These are phyloP conservation scores for Coriaria nepalensis DNA, from an alignment of 306 rosid genomes.

Conservation along the genomic window DNA sequence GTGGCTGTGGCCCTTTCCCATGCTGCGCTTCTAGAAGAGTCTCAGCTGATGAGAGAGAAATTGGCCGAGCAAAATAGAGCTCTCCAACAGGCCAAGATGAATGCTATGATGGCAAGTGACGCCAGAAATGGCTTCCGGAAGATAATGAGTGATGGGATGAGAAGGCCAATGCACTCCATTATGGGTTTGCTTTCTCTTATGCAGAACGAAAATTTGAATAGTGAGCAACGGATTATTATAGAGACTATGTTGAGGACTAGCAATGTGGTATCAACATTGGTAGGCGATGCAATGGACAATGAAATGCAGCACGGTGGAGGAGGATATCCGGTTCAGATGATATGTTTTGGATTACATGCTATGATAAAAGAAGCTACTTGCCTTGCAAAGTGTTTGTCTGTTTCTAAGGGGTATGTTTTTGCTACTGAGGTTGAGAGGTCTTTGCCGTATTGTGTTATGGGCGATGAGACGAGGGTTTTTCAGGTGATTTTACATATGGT, in stretches of 20 bases:
- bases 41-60: slow-evolving; percentile 93
- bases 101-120: slow-evolving; percentile 98
- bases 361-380: slow-evolving; percentile 93
- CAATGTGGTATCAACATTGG: slow-evolving; percentile 74
- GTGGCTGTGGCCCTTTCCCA: slow-evolving; percentile 98
- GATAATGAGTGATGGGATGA: slow-evolving; percentile 98
- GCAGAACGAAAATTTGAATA: slow-evolving; percentile 53
- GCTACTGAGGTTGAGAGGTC: slow-evolving; percentile 67
- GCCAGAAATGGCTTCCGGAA: slow-evolving; percentile 83
- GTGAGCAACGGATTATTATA: slow-evolving; percentile 63
- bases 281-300: slow-evolving; percentile 85
- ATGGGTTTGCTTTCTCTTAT: slow-evolving; percentile 83
- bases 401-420: slow-evolving; percentile 58
- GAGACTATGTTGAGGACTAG: slow-evolving; percentile 85
- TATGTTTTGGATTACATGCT: slow-evolving; percentile 65
- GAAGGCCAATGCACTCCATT: slow-evolving; percentile 97
- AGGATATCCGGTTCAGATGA: slow-evolving; percentile 59
- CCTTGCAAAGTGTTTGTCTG: slow-evolving; percentile 82
- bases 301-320: slow-evolving; percentile 67
- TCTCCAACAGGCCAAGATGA: slow-evolving; percentile 68
- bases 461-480: slow-evolving; percentile 92
- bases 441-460: slow-evolving; percentile 71
- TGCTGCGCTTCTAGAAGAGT: slow-evolving; percentile 97
- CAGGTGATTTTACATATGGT: slow-evolving; percentile 98
- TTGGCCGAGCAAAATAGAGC: slow-evolving; percentile 95